These are phyloP conservation scores for Aphanomyces euteiches DNA, from an alignment of 352 stramenopile species.

Conservation along the genomic window DNA sequence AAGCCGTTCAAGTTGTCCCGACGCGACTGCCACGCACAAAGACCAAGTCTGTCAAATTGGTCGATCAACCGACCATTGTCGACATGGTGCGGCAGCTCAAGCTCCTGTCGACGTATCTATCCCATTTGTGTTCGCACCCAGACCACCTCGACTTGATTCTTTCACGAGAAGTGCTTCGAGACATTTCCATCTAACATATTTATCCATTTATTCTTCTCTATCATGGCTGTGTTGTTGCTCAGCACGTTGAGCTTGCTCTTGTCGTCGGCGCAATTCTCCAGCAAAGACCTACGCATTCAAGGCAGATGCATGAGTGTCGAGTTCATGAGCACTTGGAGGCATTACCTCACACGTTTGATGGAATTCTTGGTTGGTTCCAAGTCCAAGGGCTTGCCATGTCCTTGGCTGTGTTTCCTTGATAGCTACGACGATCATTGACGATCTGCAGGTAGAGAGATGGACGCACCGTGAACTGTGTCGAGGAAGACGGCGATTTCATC, in stretches of 20 bases:
- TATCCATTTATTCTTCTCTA: not conserved
- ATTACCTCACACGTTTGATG: slow-evolving; percentile 16
- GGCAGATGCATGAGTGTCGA: not conserved
- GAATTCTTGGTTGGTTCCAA: slow-evolving; percentile 22
- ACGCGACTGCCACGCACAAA: slow-evolving; percentile 44
- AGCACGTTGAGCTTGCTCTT: not conserved
- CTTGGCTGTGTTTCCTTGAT: slow-evolving; percentile 14
- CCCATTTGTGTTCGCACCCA: slow-evolving; percentile 56
- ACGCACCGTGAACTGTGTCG: slow-evolving; percentile 64
- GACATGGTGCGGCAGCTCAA: slow-evolving; percentile 69
- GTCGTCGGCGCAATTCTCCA: slow-evolving; percentile 19
- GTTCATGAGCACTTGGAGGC: not conserved
- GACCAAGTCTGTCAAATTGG: slow-evolving; percentile 75
- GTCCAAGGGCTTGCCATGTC: slow-evolving; percentile 14
- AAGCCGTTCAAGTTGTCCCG: slow-evolving; percentile 64
- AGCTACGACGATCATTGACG: not conserved
- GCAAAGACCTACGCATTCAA: slow-evolving; percentile 9
- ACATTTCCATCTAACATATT: slow-evolving; percentile 14
- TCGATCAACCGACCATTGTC: slow-evolving; percentile 68
- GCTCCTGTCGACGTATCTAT: slow-evolving; percentile 55
- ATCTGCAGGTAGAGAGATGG: not conserved
- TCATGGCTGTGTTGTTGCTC: not conserved
- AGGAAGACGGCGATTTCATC: slow-evolving; percentile 92
- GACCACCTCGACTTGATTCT: slow-evolving; percentile 70
- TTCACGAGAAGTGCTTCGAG: slow-evolving; percentile 60